Base-by-base conservation (phyloP, 129 eudicot species). In the Flaveria sonorensis region DNA sequence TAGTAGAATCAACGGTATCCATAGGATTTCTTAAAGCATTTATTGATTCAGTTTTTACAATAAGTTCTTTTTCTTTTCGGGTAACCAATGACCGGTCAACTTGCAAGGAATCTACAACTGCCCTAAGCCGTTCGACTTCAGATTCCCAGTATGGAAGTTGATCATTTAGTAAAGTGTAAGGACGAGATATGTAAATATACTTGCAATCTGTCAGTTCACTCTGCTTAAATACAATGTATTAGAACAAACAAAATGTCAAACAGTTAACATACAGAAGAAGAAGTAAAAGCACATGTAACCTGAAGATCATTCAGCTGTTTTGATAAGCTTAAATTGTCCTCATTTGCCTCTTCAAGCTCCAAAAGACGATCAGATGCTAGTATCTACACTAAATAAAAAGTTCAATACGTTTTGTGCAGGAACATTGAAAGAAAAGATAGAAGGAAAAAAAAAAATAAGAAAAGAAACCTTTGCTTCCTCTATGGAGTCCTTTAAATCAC, bases 261-360 rank as follows among this genome's bases (percentile, higher is more conserved):
- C 6, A 59, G 63, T 15, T 4, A 1, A 75, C n/a, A 63, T 19
- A 21, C n/a, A 21, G 19, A 20, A 53, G 18, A 50, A 26, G 42
- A 70, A 50, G 14, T 30, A 46, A 36, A 56, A 32, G 14, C 19
- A 50, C 62, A 18, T 14, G 72, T 43, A 52, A 95, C 99, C 99
- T 95, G 87, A 85, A 95, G 88, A 76, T 91, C 91, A 60, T 95
- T 88, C 79, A 95, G 76, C 87, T 95, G 99, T 86, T 95, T 89
- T 30, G 85, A 77, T 81, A 95, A 82, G 60, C 73, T 69, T 19
- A 43, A 51, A 82, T 91, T 92, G 81, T 92, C 97, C 76, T 95
- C 96, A 36, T 80, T 93, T 50, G 94, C 94, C 64, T 95, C 97
- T 85, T 89, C 92, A 81, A 95, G 96, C 89, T 95, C 97, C 55